A percentile compares a stretch with the other conserved stretches of the same genome.
These are phyloP conservation scores for Agaricus bisporus DNA, from an alignment of 768 basidiomycete genomes.

Conservation along the genomic window DNA sequence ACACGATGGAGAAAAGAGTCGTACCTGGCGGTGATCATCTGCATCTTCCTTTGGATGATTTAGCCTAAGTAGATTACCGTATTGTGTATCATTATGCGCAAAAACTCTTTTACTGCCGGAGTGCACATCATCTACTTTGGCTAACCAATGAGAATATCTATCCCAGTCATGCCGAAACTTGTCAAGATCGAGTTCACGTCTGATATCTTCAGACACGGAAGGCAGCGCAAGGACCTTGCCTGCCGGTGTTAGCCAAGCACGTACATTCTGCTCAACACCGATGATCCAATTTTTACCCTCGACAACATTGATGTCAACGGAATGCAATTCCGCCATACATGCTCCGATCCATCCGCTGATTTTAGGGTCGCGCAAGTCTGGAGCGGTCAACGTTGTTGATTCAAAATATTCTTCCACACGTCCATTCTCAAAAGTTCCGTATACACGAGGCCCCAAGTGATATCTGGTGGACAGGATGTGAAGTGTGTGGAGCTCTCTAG, in stretches of 20 bases:
- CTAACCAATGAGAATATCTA: conserved; percentile 66
- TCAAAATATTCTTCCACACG: conserved; percentile 95
- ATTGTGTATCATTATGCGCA: conserved; percentile 94
- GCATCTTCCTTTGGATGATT: conserved; percentile 45
- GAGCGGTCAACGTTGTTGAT: conserved; percentile 70
- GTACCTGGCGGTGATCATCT: conserved; percentile 74
- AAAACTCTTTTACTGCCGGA: conserved; percentile 67
- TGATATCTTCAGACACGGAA: conserved; percentile 35
- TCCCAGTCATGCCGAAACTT: conserved; percentile 59
- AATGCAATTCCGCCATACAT: conserved; percentile 94
- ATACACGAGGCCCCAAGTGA: conserved; percentile 84
- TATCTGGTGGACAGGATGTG: conserved; percentile 87
- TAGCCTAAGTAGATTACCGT: conserved; percentile 84
- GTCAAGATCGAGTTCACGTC: conserved; percentile 56
- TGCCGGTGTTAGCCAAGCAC: conserved; percentile 66
- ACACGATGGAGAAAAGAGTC: conserved; percentile 13
- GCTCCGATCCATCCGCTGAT: conserved; percentile 86
- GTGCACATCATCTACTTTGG: conserved; percentile 48
- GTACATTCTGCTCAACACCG: conserved; percentile 60
- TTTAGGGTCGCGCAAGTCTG: conserved; percentile 70
- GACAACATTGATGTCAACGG: conserved; percentile 75
- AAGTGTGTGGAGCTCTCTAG: conserved; percentile 79
- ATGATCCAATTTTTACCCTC: conserved; percentile 51
- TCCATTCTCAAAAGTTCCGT: conserved; percentile 94
- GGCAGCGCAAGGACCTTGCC: conserved; percentile 68